Evolutionary conservation across 805 yeast species (phyloP).

Genomic region (Teunomyces stri): DNA sequence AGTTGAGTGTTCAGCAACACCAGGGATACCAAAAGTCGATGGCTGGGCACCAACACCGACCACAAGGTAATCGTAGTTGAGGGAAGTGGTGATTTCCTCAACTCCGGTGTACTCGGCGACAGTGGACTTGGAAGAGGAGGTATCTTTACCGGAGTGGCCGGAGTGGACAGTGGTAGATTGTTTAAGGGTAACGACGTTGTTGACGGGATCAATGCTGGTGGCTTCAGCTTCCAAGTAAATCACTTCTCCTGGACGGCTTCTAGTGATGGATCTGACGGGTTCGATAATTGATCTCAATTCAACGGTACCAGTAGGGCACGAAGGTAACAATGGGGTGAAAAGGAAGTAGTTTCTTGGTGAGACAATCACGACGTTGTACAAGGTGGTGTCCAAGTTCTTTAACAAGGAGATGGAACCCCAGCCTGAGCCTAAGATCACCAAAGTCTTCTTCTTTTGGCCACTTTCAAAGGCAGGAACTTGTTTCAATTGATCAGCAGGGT

Average conservation of each 20-base stretch:
- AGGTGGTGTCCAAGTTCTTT: slow-evolving; percentile 79
- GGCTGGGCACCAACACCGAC: slow-evolving; percentile 95
- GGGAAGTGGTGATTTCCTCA: slow-evolving; percentile 45
- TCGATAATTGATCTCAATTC: slow-evolving; percentile 90
- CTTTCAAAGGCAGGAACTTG: slow-evolving; percentile 55
- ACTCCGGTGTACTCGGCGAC: slow-evolving; percentile 39
- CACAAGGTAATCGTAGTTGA: slow-evolving; percentile 78
- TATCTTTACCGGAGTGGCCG: slow-evolving; percentile 52
- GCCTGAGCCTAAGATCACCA: slow-evolving; percentile 83
- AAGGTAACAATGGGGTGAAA: slow-evolving; percentile 94
- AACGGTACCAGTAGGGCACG: slow-evolving; percentile 91
- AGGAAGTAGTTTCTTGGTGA: slow-evolving; percentile 95
- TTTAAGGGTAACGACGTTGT: slow-evolving; percentile 61
- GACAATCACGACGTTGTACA: slow-evolving; percentile 84
- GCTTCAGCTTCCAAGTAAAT: slow-evolving; percentile 89
- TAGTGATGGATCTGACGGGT: slow-evolving; percentile 84
- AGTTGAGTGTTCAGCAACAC: slow-evolving; percentile 84
- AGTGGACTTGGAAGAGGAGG: slow-evolving; percentile 41
- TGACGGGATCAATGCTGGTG: slow-evolving; percentile 70
- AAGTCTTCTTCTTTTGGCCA: slow-evolving; percentile 66
- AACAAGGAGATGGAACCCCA: slow-evolving; percentile 92
- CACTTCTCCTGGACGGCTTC: slow-evolving; percentile 75
- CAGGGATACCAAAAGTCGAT: slow-evolving; percentile 92
- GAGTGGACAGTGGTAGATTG: slow-evolving; percentile 56
- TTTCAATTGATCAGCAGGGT: slow-evolving; percentile 58